phyloP scores from a whole-genome alignment of 306 rosid species.

The Cicer yamashitae region DNA sequence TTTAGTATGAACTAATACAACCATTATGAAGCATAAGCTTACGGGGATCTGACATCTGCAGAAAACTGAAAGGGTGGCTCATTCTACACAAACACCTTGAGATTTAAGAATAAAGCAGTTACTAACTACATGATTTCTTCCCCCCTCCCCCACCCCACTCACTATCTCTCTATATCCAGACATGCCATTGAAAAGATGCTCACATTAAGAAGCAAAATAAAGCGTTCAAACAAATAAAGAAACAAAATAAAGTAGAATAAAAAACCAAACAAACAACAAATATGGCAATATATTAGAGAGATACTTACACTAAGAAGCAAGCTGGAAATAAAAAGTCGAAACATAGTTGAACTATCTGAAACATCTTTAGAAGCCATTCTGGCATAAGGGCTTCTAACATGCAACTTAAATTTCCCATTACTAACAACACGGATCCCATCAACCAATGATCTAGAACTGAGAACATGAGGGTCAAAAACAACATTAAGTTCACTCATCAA shows the following conservation, averaged over 20 bases:
- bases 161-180: slow-evolving; percentile 18
- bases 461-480: slow-evolving; percentile 82
- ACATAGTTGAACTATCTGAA: slow-evolving; percentile 70
- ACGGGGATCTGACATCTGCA: slow-evolving; percentile 23
- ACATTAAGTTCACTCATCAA: slow-evolving; percentile 71
- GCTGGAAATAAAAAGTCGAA: slow-evolving; percentile 81
- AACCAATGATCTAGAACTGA: slow-evolving; percentile 84
- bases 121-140: slow-evolving; percentile 10
- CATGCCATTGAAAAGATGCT: background rate
- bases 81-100: slow-evolving; percentile 25
- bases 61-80: background rate
- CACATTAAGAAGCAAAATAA: background rate
- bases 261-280: slow-evolving; percentile 27
- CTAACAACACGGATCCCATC: slow-evolving; percentile 77
- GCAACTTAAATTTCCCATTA: slow-evolving; percentile 69
- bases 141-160: background rate
- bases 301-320: slow-evolving; percentile 88
- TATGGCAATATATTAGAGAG: slow-evolving; percentile 8
- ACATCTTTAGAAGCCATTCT: slow-evolving; percentile 88
- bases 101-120: slow-evolving; percentile 13
- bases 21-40: background rate
- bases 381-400: slow-evolving; percentile 75
- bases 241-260: background rate
- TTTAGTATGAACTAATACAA: slow-evolving; percentile 14
- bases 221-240: slow-evolving; percentile 5